Percentiles rank a stretch among this genome's conserved stretches.
These are phyloP conservation scores for Tolypocladium ovalisporum DNA, from an alignment of 2,329 filamentous ascomycete genomes.

Conservation along the genomic window DNA sequence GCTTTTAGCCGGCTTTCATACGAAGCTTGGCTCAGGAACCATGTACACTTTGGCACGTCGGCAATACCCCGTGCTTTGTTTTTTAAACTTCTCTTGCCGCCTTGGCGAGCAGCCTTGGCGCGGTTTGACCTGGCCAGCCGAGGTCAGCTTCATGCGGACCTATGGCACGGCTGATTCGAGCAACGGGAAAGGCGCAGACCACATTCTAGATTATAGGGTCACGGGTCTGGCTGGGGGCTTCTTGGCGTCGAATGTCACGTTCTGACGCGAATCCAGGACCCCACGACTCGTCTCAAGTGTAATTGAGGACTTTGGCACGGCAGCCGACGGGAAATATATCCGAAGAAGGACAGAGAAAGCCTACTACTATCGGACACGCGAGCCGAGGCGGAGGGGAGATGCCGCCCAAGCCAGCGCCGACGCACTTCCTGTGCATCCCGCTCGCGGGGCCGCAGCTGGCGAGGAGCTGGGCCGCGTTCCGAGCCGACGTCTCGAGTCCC, in stretches of 20 bases:
- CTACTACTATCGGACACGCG: no score
- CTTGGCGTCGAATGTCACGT: not conserved
- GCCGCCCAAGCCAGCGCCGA: conserved; percentile 36
- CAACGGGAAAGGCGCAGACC: not conserved
- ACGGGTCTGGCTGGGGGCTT: not conserved
- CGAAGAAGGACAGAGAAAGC: not conserved
- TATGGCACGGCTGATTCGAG: not conserved
- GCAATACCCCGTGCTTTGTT: not conserved
- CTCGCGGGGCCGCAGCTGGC: conserved; percentile 58
- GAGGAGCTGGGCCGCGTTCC: conserved; percentile 50
- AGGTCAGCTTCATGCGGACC: not conserved
- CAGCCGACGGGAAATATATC: not conserved
- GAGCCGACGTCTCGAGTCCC: conserved; percentile 39
- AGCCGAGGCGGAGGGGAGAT: conserved; percentile 11
- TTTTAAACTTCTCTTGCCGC: not conserved
- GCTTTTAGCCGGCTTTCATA: not conserved
- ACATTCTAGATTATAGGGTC: not conserved
- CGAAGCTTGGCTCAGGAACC: not conserved
- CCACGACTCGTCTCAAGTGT: not conserved
- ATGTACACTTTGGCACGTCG: not conserved
- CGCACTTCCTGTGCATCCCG: conserved; percentile 69
- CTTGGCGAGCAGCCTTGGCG: not conserved
- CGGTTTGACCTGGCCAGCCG: not conserved
- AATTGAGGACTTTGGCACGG: not conserved
- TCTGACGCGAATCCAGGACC: not conserved